phyloP scores from a whole-genome alignment of 2,329 filamentous ascomycete species.

The Epichloe gansuensis region DNA sequence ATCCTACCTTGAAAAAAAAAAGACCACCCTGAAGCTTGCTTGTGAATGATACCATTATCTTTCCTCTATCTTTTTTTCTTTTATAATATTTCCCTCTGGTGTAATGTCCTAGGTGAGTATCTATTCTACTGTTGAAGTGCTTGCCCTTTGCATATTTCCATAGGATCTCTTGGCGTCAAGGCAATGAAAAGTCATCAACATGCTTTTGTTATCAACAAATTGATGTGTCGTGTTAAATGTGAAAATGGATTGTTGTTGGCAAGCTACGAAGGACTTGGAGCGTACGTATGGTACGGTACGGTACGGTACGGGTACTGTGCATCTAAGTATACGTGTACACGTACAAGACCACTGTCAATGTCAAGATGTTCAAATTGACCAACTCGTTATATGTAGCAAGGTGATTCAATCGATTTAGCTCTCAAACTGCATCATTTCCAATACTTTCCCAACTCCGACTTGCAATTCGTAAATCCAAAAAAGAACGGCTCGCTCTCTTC shows the following conservation, averaged over 20 bases:
- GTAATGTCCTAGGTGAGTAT: conserved; percentile 5
- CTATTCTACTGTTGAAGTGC: not conserved
- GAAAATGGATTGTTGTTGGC: too few species aligned
- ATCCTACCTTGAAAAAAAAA: not conserved
- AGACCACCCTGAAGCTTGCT: not conserved
- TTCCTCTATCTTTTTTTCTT: conserved; percentile 9
- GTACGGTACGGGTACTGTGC: too few species aligned
- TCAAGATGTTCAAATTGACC: not conserved
- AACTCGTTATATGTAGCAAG: not conserved
- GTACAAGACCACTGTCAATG: too few species aligned
- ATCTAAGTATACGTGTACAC: too few species aligned
- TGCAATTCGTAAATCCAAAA: not conserved
- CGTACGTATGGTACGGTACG: too few species aligned
- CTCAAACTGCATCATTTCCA: not conserved
- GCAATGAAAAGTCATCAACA: conserved; percentile 4
- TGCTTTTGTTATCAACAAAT: not conserved
- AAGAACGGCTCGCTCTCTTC: not conserved
- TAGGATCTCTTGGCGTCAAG: conserved; percentile 2
- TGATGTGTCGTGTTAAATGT: not conserved
- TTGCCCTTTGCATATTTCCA: not conserved
- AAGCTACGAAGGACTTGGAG: too few species aligned
- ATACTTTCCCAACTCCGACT: not conserved
- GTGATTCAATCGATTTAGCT: not conserved
- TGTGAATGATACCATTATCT: not conserved
- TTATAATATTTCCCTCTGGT: not conserved